phyloP scores from a whole-genome alignment of 805 yeast species.

The Ogataea saltuana region DNA sequence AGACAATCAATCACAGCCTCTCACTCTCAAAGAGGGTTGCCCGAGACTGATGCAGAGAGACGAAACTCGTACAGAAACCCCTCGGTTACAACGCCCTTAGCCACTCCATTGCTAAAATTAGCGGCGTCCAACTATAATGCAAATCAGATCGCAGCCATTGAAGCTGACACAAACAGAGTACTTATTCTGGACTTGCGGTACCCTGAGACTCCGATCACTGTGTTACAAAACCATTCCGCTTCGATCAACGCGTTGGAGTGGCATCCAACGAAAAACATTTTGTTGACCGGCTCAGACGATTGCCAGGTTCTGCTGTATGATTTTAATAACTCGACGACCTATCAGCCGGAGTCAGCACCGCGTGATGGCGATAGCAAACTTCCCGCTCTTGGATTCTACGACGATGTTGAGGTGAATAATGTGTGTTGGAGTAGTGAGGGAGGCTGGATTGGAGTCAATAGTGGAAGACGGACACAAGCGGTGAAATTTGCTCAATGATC shows the following conservation, averaged over 20 bases:
- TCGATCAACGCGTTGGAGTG: slow-evolving; percentile 75
- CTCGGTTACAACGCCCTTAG: slow-evolving; percentile 25
- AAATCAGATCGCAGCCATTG: slow-evolving; percentile 81
- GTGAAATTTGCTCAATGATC: slow-evolving; percentile 35
- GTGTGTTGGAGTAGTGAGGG: slow-evolving; percentile 73
- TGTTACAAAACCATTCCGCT: slow-evolving; percentile 65
- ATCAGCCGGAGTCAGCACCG: slow-evolving; percentile 1
- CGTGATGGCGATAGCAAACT: slow-evolving; percentile 22
- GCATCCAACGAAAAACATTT: slow-evolving; percentile 73
- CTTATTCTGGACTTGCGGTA: slow-evolving; percentile 79
- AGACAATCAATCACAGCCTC: slow-evolving; percentile 12
- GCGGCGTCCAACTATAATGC: slow-evolving; percentile 79
- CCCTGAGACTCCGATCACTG: slow-evolving; percentile 80
- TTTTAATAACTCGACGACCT: slow-evolving; percentile 35
- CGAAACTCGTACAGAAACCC: neutral
- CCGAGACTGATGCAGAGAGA: neutral
- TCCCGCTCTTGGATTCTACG: slow-evolving; percentile 50
- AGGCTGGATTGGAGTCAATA: slow-evolving; percentile 77
- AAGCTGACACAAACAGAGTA: slow-evolving; percentile 64
- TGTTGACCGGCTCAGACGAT: slow-evolving; percentile 69
- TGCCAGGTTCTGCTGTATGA: slow-evolving; percentile 77
- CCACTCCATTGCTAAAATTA: slow-evolving; percentile 68
- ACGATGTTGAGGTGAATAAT: slow-evolving; percentile 71
- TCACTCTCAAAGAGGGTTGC: neutral
- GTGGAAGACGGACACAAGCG: slow-evolving; percentile 70